Evolutionary conservation across 768 basidiomycete genomes (phyloP).

Genomic region (Leccinum variicolor): DNA sequence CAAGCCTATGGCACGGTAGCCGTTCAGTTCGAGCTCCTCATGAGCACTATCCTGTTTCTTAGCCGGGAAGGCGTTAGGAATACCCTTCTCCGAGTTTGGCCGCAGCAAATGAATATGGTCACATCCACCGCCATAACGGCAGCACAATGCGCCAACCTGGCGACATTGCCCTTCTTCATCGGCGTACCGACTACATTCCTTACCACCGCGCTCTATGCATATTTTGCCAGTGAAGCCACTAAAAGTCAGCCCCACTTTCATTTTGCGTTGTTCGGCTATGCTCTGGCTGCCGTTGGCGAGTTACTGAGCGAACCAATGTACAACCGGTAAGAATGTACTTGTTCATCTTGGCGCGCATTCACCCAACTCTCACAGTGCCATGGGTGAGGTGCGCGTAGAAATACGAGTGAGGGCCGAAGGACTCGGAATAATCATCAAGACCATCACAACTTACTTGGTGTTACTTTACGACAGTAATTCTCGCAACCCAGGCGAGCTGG

Average conservation of each 20-base stretch:
- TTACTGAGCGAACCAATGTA: slow-evolving; percentile 82
- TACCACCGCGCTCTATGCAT: slow-evolving; percentile 52
- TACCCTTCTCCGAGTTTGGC: slow-evolving; percentile 65
- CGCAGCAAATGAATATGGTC: slow-evolving; percentile 12
- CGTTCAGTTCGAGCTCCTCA: slow-evolving; percentile 90
- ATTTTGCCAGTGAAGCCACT: slow-evolving; percentile 50
- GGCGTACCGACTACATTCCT: slow-evolving; percentile 63
- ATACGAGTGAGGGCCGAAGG: slow-evolving; percentile 87
- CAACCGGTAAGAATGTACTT: slow-evolving; percentile 48
- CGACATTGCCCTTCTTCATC: slow-evolving; percentile 63
- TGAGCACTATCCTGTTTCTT: slow-evolving; percentile 88
- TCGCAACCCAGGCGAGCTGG: slow-evolving; percentile 38
- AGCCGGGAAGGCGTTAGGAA: slow-evolving; percentile 92
- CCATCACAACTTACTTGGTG: slow-evolving; percentile 64
- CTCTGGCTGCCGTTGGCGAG: slow-evolving; percentile 70
- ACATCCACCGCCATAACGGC: not conserved
- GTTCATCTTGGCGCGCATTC: not conserved
- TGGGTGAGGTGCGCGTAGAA: slow-evolving; percentile 61
- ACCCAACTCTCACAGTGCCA: slow-evolving; percentile 48
- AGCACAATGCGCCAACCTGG: slow-evolving; percentile 40
- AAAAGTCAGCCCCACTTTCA: slow-evolving; percentile 62
- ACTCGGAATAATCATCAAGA: slow-evolving; percentile 69
- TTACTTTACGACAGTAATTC: slow-evolving; percentile 49
- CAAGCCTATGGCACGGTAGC: slow-evolving; percentile 86
- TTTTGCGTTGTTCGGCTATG: slow-evolving; percentile 65